These are phyloP conservation scores for Pseudoturritis turrita DNA, from an alignment of 345 rosid genomes.

Conservation along the genomic window DNA sequence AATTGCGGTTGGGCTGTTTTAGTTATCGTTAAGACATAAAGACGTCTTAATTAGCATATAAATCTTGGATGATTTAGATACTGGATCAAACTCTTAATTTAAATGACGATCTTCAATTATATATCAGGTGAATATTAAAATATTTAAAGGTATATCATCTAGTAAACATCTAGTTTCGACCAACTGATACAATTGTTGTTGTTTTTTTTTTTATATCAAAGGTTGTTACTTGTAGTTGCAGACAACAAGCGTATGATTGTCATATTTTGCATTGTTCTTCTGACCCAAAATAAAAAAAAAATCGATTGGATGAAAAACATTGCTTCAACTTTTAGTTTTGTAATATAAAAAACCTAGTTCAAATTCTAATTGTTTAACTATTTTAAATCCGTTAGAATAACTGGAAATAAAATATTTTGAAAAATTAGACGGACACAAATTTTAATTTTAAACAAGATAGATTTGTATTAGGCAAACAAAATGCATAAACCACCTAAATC, in stretches of 20 bases:
- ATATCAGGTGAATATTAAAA: not conserved
- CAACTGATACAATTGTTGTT: not conserved
- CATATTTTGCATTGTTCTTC: not conserved
- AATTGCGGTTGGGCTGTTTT: not conserved
- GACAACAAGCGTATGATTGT: not conserved
- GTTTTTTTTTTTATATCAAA: not conserved
- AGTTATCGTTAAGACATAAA: not conserved
- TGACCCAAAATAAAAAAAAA: no score
- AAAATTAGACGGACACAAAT: no score
- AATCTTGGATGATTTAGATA: not conserved
- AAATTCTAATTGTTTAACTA: no score
- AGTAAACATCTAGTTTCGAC: not conserved
- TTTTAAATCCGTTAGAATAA: no score
- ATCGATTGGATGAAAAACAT: no score
- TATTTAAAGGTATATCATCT: not conserved
- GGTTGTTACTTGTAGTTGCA: not conserved
- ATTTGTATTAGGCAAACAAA: no score
- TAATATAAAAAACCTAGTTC: no score
- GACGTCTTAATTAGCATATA: not conserved
- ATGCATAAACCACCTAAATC: no score
- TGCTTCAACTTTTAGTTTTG: no score
- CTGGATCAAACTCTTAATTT: not conserved
- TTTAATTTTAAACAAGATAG: no score
- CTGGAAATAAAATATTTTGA: no score
- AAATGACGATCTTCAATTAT: not conserved